Evolutionary conservation across 139 green algal species (phyloP), one percentile per base, ranked within the genome.

Genomic region (Chlamydomonas applanata): DNA sequence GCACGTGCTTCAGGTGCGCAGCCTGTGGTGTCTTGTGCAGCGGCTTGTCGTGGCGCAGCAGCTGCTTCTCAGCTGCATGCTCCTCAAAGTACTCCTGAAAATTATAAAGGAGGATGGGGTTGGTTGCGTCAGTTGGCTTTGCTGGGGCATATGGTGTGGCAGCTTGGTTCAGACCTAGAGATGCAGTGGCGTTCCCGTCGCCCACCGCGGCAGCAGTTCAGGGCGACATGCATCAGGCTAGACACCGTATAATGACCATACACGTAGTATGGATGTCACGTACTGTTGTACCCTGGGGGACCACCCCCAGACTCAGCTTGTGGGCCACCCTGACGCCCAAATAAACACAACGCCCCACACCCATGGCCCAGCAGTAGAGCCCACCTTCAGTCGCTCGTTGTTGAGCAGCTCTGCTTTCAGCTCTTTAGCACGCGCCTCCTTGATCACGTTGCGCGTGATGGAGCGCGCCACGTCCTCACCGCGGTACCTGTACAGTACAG

Each of bases 391-490:
- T 61, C 74, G 75, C 1, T 59, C 67, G 52, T 71, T 84, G 89
- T 98, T 98, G 71, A 98, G 89, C 82, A 98, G 81, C 89, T 98
- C 94, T 20, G 25, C 25, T 35, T 89, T 89, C 20, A 98, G 80
- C 78, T 98, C 94, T 66, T 92, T 91, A 32, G 92, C 89, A 0
- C 92, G 66, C 5, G 93, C 92, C 73, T 98, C 94, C 53, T 85
- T 84, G 36, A 98, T 85, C 16, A 86, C 88, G 2, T 71, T 79
- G 34, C 77, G 82, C 14, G 92, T 98, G 54, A 98, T 86, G 52
- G 71, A 81, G 25, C 89, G 80, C 2, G 86, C 82, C 29, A 98
- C 87, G 40, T 98, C 94, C 73, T 97, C 88, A 0, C 64, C 91
- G 1, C 93, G 79, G 75, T 97, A 98, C 20, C 89, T 49, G 40